A percentile compares a stretch with the other conserved stretches of the same genome.
These are phyloP conservation scores for Purpureocillium takamizusanense DNA, from an alignment of 2,329 filamentous ascomycete genomes.

Conservation along the genomic window DNA sequence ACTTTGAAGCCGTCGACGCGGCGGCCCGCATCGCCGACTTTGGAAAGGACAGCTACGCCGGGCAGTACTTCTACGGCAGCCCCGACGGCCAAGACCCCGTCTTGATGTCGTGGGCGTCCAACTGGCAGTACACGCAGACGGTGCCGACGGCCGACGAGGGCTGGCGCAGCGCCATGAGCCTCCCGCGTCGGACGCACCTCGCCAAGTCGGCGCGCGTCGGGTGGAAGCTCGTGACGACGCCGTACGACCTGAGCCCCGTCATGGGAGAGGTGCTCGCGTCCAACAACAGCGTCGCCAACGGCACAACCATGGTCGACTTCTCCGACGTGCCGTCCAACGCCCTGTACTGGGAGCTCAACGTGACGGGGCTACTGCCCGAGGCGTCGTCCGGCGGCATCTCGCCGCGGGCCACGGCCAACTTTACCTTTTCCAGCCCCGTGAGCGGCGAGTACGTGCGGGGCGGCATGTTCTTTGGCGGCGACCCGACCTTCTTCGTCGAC, in stretches of 20 bases:
- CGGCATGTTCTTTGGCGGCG: conserved; percentile 17
- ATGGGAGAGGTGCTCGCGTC: conserved; percentile 33
- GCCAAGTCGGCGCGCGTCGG: conserved; percentile 40
- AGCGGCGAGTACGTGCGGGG: conserved; percentile 16
- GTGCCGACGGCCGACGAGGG: conserved; percentile 20
- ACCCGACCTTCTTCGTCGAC: conserved; percentile 18
- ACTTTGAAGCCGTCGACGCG: conserved; percentile 33
- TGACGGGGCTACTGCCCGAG: conserved; percentile 26
- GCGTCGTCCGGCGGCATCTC: conserved; percentile 4
- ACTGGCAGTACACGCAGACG: conserved; percentile 21
- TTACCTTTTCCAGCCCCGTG: conserved; percentile 14
- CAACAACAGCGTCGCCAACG: conserved; percentile 36
- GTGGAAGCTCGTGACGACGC: conserved; percentile 39
- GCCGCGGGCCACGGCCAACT: conserved; percentile 16
- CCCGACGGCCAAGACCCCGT: conserved; percentile 15
- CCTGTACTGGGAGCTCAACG: conserved; percentile 44
- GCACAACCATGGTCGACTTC: conserved; percentile 40
- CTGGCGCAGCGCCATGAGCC: conserved; percentile 22
- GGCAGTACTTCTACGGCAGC: conserved; percentile 22
- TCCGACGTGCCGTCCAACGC: conserved; percentile 37
- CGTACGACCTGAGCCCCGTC: conserved; percentile 39
- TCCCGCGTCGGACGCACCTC: conserved; percentile 40
- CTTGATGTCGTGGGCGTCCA: conserved; percentile 25
- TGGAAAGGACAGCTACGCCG: conserved; percentile 27
- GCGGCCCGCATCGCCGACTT: conserved; percentile 21